Base-by-base conservation (phyloP, 306 rosid species). In the Rosa chinensis region DNA sequence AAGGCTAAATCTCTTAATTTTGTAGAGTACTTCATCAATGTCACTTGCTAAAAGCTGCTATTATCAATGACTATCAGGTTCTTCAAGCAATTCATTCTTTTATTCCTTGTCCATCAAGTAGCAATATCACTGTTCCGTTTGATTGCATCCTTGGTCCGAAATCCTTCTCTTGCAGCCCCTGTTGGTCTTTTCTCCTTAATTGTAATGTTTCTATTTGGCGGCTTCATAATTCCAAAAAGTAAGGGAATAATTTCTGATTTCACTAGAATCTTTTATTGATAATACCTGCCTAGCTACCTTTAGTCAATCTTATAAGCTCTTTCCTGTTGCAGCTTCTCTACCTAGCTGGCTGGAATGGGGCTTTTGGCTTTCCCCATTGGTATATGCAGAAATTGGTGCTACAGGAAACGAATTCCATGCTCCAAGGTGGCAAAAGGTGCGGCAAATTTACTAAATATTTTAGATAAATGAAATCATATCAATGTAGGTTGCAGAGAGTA, bases 311-410 rank as follows among this genome's bases (percentile, higher is more conserved):
- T 44, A 43, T 14, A 44, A 18, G 5, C 43, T 16, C 35, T 45
- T 71, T 35, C 40, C 32, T 14, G 13, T 25, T 85, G 82, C 81
- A 89, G 92, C 90, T 81, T 74, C 82, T 67, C 77, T 89, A 80
- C 92, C 92, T 21, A 42, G 75, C 64, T 89, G 85, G 90, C 73
- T 89, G 84, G 75, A 76, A 49, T 89, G 92, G 92, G 90, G 85
- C 28, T 89, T 87, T 77, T 89, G 92, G 92, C 20, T 89, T 84
- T 89, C 90, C 77, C 92, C 92, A 61, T 45, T 89, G 78, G 20
- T 89, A 66, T 89, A 81, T 68, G 92, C 85, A 79, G 90, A 85
- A 79, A 83, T 89, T 35, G 84, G 85, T 18, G 39, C 73, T 75
- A 70, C 90, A 11, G 73, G 75, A 47, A 89, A 85, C 47, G 90